Percentiles rank a stretch among this genome's conserved stretches.
These are phyloP conservation scores for Ogataea polymorpha DNA, from an alignment of 805 yeast species.

Conservation along the genomic window DNA sequence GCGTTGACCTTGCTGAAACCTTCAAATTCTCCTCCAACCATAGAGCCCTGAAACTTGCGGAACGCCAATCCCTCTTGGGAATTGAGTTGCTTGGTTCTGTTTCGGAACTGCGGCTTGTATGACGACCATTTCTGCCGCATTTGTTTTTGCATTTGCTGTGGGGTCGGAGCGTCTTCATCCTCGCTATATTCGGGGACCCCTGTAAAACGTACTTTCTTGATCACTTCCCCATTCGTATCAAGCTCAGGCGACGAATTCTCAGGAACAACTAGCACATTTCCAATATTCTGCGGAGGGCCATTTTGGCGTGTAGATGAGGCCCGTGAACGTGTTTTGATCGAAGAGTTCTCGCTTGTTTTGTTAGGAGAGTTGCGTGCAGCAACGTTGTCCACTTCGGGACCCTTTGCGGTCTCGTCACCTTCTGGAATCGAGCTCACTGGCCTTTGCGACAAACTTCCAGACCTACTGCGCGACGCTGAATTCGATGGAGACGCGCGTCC, in stretches of 20 bases:
- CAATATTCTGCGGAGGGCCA: conserved; percentile 11
- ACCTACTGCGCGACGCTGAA: conserved; percentile 21
- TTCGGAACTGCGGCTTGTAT: conserved; percentile 31
- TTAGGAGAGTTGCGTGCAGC: not conserved
- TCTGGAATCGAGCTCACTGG: conserved; percentile 17
- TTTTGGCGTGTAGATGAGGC: conserved; percentile 21
- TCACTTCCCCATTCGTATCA: conserved; percentile 18
- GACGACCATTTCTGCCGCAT: conserved; percentile 34
- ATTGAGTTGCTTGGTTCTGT: conserved; percentile 29
- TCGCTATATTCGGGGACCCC: conserved; percentile 51
- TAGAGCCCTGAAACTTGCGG: conserved; percentile 23
- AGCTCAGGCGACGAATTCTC: conserved; percentile 13
- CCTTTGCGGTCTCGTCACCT: conserved; percentile 1
- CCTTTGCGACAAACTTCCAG: conserved; percentile 26
- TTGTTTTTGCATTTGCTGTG: conserved; percentile 34
- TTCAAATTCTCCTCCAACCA: conserved; percentile 19
- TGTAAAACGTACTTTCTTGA: conserved; percentile 47
- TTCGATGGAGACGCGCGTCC: conserved; percentile 14
- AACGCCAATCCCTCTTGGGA: conserved; percentile 38
- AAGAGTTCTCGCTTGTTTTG: conserved; percentile 8
- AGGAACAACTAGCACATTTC: conserved; percentile 24
- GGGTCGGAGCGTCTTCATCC: conserved; percentile 55
- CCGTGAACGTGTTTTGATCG: conserved; percentile 18
- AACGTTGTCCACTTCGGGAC: not conserved
- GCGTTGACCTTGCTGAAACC: conserved; percentile 22